phyloP scores from a whole-genome alignment of 805 yeast species.

The Wickerhamiella alocasiicola region DNA sequence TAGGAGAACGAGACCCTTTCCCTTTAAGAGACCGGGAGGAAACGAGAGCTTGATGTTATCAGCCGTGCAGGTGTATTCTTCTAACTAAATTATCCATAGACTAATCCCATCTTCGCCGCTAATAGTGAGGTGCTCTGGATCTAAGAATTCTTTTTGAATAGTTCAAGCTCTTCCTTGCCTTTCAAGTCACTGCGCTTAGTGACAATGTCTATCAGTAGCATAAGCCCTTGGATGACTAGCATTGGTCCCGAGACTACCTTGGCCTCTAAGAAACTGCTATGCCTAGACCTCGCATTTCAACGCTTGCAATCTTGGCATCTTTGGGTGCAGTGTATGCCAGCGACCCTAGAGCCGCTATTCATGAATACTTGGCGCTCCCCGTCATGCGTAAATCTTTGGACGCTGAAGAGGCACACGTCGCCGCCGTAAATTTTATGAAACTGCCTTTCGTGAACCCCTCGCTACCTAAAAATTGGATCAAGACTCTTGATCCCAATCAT shows the following conservation, averaged over 20 bases:
- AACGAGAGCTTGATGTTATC: too few relatives aligned
- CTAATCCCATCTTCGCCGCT: too few relatives aligned
- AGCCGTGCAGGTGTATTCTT: too few relatives aligned
- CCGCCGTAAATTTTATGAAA: slow-evolving; percentile 61
- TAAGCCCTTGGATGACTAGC: too few relatives aligned
- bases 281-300: slow-evolving; percentile 5
- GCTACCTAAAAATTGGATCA: slow-evolving; percentile 22
- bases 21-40: slow-evolving; percentile 7
- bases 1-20: slow-evolving; percentile 6
- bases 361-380: slow-evolving; percentile 75
- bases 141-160: too few relatives aligned
- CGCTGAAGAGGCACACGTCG: slow-evolving; percentile 76
- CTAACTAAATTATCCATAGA: too few relatives aligned
- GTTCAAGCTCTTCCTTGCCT: too few relatives aligned
- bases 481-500: slow-evolving; percentile 23
- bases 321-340: slow-evolving; percentile 32
- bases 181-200: too few relatives aligned
- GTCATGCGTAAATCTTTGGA: slow-evolving; percentile 52
- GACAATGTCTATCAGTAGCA: too few relatives aligned
- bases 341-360: slow-evolving; percentile 73
- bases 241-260: too few relatives aligned
- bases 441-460: slow-evolving; percentile 26
- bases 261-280: too few relatives aligned
- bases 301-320: background rate
- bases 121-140: too few relatives aligned